Conservation (phyloP, 2,329 filamentous ascomycete species). For the Stemphylium lycopersici region DNA sequence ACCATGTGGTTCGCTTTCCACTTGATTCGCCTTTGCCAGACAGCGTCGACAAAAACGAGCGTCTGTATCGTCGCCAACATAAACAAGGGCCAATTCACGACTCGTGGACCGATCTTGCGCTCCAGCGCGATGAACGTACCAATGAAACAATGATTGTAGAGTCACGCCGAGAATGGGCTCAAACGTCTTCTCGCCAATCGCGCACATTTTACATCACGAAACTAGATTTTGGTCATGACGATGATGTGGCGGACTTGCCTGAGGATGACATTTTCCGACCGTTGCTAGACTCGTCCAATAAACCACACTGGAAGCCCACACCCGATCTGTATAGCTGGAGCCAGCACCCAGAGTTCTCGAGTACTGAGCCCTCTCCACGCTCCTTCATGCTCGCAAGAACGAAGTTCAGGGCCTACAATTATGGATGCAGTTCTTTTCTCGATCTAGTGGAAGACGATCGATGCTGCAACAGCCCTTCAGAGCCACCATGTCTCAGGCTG, state of each 20-base stretch:
- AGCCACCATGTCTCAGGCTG: conserved; percentile 54
- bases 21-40: conserved; percentile 55
- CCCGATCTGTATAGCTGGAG: conserved; percentile 50
- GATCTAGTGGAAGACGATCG: conserved; percentile 63
- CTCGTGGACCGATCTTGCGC: conserved; percentile 70
- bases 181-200: conserved; percentile 61
- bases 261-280: conserved; percentile 35
- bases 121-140: conserved; percentile 65
- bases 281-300: conserved; percentile 40
- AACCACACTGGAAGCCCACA: conserved; percentile 48
- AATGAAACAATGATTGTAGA: conserved; percentile 69
- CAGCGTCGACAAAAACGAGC: conserved; percentile 53
- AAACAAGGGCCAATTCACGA: conserved; percentile 75
- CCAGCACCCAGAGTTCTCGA: conserved; percentile 57
- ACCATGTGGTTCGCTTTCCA: conserved; percentile 69
- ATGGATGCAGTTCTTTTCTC: conserved; percentile 61
- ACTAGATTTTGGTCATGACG: conserved; percentile 51
- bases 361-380: conserved; percentile 50
- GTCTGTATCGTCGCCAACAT: conserved; percentile 70
- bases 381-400: conserved; percentile 61
- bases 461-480: conserved; percentile 40
- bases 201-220: conserved; percentile 70
- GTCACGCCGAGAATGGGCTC: conserved; percentile 70
- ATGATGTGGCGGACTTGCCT: conserved; percentile 23
- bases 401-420: conserved; percentile 62